These are phyloP conservation scores for Penicillium sp. DNA, from an alignment of 2,329 filamentous ascomycete genomes.

Conservation along the genomic window DNA sequence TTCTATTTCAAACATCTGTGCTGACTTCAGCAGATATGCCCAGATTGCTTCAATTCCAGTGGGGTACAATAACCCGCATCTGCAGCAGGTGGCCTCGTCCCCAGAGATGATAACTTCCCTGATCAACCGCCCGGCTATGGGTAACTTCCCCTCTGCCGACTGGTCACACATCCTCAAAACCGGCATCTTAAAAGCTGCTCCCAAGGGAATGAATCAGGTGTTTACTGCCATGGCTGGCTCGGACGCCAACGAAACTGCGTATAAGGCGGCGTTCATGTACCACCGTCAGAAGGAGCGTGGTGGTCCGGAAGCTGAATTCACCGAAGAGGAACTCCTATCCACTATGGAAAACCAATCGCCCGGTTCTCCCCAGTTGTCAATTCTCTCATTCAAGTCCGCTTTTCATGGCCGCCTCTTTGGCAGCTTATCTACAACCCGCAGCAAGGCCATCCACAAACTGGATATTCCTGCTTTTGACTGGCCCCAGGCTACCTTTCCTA, in stretches of 20 bases:
- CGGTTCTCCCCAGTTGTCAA: constrained; percentile 71
- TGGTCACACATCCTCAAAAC: constrained; percentile 75
- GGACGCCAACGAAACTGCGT: constrained; percentile 89
- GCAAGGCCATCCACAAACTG: constrained; percentile 90
- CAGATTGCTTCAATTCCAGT: constrained; percentile 91
- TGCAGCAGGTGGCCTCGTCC: constrained; percentile 63
- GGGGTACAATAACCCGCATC: constrained; percentile 81
- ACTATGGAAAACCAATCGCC: constrained; percentile 77
- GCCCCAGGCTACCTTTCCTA: constrained; percentile 83
- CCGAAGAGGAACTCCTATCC: constrained; percentile 64
- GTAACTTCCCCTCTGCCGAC: constrained; percentile 82
- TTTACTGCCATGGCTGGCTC: constrained; percentile 87
- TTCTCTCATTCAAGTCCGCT: constrained; percentile 78
- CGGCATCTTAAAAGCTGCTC: constrained; percentile 75
- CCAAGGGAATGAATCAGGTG: constrained; percentile 77
- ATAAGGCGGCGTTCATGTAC: constrained; percentile 95
- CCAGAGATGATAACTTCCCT: constrained; percentile 73
- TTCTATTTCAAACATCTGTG: not conserved
- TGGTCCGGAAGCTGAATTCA: constrained; percentile 71
- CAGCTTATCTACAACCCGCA: constrained; percentile 78
- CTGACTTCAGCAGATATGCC: constrained; percentile 55
- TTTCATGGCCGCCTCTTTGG: constrained; percentile 92
- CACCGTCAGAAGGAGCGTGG: constrained; percentile 75
- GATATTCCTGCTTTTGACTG: constrained; percentile 94
- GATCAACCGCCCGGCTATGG: constrained; percentile 82